Percentiles rank a stretch among this genome's conserved stretches.
Evolutionary conservation across 257 asterid genomes (phyloP).

Genomic region (Solanum lycopersicoides): DNA sequence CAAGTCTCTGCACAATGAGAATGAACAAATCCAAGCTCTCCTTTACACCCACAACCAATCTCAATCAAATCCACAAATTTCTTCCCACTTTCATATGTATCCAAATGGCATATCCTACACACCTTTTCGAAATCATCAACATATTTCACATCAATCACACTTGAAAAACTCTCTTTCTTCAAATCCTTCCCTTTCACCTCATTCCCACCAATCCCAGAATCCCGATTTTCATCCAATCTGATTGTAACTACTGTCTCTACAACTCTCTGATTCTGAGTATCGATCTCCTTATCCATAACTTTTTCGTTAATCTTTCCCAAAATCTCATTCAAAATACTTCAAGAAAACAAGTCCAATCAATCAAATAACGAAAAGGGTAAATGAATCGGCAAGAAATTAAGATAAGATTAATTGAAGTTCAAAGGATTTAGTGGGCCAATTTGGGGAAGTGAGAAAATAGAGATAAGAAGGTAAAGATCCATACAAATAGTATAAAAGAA

Average conservation of each 20-base stretch:
- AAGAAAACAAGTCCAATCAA: not conserved
- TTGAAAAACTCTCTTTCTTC: conserved; percentile 7
- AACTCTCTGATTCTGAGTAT: not conserved
- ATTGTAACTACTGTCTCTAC: not conserved
- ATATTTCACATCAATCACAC: conserved; percentile 24
- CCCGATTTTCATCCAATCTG: not conserved
- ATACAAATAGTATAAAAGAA: not conserved
- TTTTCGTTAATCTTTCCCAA: not conserved
- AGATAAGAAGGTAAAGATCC: not conserved
- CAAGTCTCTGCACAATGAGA: conserved; percentile 64
- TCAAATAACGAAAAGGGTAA: not conserved
- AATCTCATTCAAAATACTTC: not conserved
- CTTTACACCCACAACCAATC: conserved; percentile 92
- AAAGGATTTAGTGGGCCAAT: not conserved
- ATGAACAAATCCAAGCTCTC: conserved; percentile 80
- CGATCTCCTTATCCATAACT: not conserved
- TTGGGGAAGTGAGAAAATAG: not conserved
- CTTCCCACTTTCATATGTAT: conserved; percentile 28
- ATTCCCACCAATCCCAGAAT: not conserved
- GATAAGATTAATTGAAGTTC: not conserved
- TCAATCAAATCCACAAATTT: conserved; percentile 37
- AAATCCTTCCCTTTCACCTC: not conserved
- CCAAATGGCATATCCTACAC: conserved; percentile 78
- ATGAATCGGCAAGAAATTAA: not conserved
- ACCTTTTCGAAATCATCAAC: conserved; percentile 12